A percentile compares a stretch with the other conserved stretches of the same genome.
phyloP scores from a whole-genome alignment of 768 basidiomycete species.

The Postia placenta region DNA sequence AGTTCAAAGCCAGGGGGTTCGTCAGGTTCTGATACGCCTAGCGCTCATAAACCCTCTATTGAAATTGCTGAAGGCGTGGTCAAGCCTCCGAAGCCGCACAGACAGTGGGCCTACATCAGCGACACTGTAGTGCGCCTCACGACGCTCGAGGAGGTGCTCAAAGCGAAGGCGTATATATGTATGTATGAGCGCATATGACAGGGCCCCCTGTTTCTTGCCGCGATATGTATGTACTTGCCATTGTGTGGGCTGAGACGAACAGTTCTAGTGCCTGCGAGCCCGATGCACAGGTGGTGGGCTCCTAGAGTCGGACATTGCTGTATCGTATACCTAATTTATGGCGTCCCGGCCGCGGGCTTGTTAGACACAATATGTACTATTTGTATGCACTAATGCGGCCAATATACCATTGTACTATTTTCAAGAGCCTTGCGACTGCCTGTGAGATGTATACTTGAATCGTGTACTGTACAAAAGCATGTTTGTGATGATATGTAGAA shows the following conservation, averaged over 20 bases:
- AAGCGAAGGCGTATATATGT: constrained; percentile 88
- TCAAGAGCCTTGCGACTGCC: too few species aligned
- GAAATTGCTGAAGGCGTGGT: constrained; percentile 1
- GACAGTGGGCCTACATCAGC: constrained; percentile 91
- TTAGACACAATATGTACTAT: constrained; percentile 7
- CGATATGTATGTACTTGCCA: neutral
- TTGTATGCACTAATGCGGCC: neutral
- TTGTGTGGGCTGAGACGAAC: neutral
- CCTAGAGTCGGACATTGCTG: neutral
- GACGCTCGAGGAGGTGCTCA: constrained; percentile 82
- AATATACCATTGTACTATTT: neutral
- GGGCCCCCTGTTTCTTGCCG: too few species aligned
- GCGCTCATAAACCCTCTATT: neutral
- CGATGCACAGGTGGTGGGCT: neutral
- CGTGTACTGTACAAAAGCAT: too few species aligned
- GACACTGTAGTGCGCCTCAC: constrained; percentile 81
- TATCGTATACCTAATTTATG: constrained; percentile 18
- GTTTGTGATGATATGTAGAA: too few species aligned
- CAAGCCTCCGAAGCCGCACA: constrained; percentile 16
- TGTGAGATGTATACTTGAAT: too few species aligned
- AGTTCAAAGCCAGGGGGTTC: constrained; percentile 1
- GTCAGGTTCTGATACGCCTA: constrained; percentile 8
- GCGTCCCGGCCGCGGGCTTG: constrained; percentile 3
- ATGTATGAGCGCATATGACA: constrained; percentile 75
- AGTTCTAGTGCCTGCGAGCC: neutral